phyloP scores from a whole-genome alignment of 352 stramenopile species.

The Peronospora belbahrii region DNA sequence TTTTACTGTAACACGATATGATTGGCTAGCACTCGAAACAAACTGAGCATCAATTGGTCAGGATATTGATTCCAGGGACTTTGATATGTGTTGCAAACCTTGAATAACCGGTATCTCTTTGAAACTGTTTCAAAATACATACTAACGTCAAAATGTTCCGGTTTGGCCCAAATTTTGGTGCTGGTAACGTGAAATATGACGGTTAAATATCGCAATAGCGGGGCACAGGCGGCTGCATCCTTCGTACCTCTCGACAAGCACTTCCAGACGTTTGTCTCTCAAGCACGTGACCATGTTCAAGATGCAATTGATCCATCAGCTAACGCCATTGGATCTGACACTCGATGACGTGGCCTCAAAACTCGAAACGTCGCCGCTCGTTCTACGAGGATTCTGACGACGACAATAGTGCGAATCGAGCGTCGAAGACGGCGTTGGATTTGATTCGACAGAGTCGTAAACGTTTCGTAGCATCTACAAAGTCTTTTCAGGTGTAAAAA shows the following conservation, averaged over 20 bases:
- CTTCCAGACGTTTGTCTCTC: slow-evolving; percentile 34
- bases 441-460: slow-evolving; percentile 29
- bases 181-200: too few relatives aligned
- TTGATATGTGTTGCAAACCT: too few relatives aligned
- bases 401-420: slow-evolving; percentile 32
- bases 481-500: slow-evolving; percentile 8
- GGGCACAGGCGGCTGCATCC: too few relatives aligned
- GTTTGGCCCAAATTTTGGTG: too few relatives aligned
- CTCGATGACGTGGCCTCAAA: slow-evolving; percentile 5
- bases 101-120: too few relatives aligned
- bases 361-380: slow-evolving; percentile 8
- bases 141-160: too few relatives aligned
- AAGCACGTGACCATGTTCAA: slow-evolving; percentile 1
- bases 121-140: too few relatives aligned
- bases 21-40: too few relatives aligned
- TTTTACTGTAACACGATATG: too few relatives aligned
- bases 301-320: background rate
- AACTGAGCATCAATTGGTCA: too few relatives aligned
- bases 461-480: background rate
- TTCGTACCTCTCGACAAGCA: slow-evolving; percentile 44
- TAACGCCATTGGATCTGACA: slow-evolving; percentile 46
- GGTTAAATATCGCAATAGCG: too few relatives aligned
- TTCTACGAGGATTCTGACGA: slow-evolving; percentile 63
- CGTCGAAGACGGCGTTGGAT: slow-evolving; percentile 48
- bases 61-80: too few relatives aligned